Base-by-base conservation (phyloP, 495 filamentous ascomycete species). In the Xylaria cubensis region DNA sequence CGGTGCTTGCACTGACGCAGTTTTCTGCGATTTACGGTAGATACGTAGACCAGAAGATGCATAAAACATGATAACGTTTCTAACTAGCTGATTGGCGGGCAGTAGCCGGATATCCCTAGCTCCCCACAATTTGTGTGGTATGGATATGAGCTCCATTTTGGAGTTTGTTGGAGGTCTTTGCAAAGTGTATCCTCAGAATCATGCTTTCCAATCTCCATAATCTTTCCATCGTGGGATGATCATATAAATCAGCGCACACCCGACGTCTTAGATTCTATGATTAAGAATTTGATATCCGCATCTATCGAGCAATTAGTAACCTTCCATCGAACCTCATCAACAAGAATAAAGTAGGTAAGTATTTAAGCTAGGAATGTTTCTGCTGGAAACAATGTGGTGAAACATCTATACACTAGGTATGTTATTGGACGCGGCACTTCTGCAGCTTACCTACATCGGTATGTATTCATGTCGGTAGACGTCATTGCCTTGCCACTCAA, bases 401-500 rank as follows among this genome's bases (percentile, higher is more conserved):
- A 64, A 55, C 21, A 29, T 32, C 36, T 1, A 42, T 55, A 21
- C 36, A 56, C 63, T 48, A n/a, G n/a, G n/a, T n/a, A 46, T 67
- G 15, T 24, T 7, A 67, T 42, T 55, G 69, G 46, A 32, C 39
- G 26, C 51, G 51, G 50, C 36, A 41, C 21, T 59, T 36, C 29
- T 39, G 29, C 44, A 12, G 64, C n/a, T 67, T 44, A 34, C 58
- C 12, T 42, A 1, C 6, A 8, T 39, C 6, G 36, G 36, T 42
- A 44, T n/a, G 12, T 42, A 17, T 29, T 41, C 46, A 70, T 71
- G 69, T 21, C 69, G 59, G 69, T 29, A 71, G 55, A 71, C 69
- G 69, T 71, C 69, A 71, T 70, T 70, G 51, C 13, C 68, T 61
- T 64, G 58, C 68, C 68, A 61, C 39, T 42, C 13, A 46, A 32